These are phyloP conservation scores for Claviceps monticola DNA, from an alignment of 2,329 filamentous ascomycete genomes.

Conservation along the genomic window DNA sequence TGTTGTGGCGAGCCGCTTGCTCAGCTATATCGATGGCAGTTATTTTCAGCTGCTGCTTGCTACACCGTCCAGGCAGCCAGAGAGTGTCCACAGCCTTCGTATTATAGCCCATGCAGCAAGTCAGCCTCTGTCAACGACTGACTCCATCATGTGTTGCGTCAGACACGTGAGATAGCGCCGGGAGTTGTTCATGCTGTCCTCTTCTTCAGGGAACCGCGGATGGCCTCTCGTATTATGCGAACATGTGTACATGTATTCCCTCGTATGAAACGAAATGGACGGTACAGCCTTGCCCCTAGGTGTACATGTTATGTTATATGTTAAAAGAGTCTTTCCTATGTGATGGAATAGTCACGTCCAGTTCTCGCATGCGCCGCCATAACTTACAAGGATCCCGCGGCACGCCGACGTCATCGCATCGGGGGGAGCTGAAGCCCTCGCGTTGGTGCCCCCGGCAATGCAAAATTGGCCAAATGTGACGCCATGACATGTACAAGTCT, in stretches of 20 bases:
- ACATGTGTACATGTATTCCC: conserved; percentile 7
- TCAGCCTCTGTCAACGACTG: conserved; percentile 2
- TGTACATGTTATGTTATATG: not conserved
- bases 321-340: not conserved
- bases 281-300: not conserved
- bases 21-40: not conserved
- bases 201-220: conserved; percentile 4
- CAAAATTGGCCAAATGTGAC: conserved; percentile 3
- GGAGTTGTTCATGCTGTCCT: conserved; percentile 6
- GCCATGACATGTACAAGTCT: conserved; percentile 5
- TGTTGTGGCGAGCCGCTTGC: not conserved
- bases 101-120: not conserved
- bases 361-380: conserved; percentile 2
- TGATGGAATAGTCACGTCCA: conserved; percentile 5
- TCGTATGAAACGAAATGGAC: conserved; percentile 4
- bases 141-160: conserved; percentile 4
- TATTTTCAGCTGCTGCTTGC: not conserved
- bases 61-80: not conserved
- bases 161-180: conserved; percentile 3
- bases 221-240: conserved; percentile 7
- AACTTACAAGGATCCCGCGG: conserved; percentile 2
- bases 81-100: too few species aligned
- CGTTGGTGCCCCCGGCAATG: conserved; percentile 4
- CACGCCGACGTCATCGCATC: conserved; percentile 6
- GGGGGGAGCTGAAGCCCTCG: conserved; percentile 5